These are phyloP conservation scores for Pisolithus microcarpus DNA, from an alignment of 768 basidiomycete species.

Conservation along the genomic window DNA sequence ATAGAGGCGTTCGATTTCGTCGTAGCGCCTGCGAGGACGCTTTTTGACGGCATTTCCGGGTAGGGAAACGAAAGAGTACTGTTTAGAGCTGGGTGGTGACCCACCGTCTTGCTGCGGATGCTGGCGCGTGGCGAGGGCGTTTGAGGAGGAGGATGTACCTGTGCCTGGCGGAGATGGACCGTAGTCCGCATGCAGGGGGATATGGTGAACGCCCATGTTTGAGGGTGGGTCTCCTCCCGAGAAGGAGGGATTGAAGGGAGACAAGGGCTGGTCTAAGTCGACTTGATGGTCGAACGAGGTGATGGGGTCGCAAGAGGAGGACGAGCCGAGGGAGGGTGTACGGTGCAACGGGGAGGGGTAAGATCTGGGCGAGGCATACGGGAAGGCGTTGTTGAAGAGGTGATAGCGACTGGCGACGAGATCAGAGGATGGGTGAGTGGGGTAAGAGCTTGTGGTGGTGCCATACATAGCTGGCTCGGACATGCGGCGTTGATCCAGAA, in stretches of 20 bases:
- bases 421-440: constrained; percentile 26
- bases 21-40: constrained; percentile 78
- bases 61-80: constrained; percentile 75
- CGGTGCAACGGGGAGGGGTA: constrained; percentile 39
- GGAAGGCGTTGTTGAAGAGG: constrained; percentile 34
- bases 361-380: constrained; percentile 27
- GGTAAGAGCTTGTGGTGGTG: constrained; percentile 33
- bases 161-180: constrained; percentile 59
- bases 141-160: constrained; percentile 51
- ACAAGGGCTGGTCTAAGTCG: constrained; percentile 42
- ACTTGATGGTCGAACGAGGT: constrained; percentile 27
- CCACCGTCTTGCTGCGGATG: constrained; percentile 14
- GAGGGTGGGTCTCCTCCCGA: constrained; percentile 34
- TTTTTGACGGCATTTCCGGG: constrained; percentile 79
- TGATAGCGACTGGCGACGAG: constrained; percentile 30
- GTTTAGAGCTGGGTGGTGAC: constrained; percentile 48
- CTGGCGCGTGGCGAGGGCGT: constrained; percentile 26
- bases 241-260: constrained; percentile 50
- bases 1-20: constrained; percentile 94
- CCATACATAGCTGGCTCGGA: constrained; percentile 54
- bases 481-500: constrained; percentile 59
- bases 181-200: constrained; percentile 42
- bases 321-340: constrained; percentile 37
- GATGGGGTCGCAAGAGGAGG: constrained; percentile 32
- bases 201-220: constrained; percentile 24